A percentile compares a stretch with the other conserved stretches of the same genome.
These are phyloP conservation scores for Beauveria rudraprayagi DNA, from an alignment of 2,329 filamentous ascomycete genomes.

Conservation along the genomic window DNA sequence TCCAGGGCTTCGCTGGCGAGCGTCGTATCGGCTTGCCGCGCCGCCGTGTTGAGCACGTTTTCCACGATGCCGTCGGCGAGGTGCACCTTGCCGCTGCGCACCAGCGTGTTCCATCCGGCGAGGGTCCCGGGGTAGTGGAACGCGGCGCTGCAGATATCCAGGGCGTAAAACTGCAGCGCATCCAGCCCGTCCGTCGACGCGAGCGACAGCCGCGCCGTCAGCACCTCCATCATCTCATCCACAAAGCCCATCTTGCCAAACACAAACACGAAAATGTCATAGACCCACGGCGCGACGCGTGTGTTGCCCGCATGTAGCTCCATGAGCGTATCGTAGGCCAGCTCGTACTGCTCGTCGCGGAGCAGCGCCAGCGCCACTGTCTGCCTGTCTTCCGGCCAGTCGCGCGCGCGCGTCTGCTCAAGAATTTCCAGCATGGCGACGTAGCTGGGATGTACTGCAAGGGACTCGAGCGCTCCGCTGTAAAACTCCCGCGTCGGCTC, in stretches of 20 bases:
- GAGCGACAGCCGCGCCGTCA: conserved; percentile 45
- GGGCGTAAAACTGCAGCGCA: conserved; percentile 59
- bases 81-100: conserved; percentile 35
- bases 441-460: conserved; percentile 83
- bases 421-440: conserved; percentile 64
- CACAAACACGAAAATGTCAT: conserved; percentile 67
- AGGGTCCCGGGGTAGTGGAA: conserved; percentile 56
- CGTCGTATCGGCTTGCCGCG: conserved; percentile 56
- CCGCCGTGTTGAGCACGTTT: conserved; percentile 64
- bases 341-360: conserved; percentile 74
- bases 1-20: conserved; percentile 67
- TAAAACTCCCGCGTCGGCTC: conserved; percentile 59
- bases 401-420: conserved; percentile 63
- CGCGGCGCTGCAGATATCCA: conserved; percentile 64
- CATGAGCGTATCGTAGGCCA: conserved; percentile 65
- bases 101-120: conserved; percentile 63
- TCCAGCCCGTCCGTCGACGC: conserved; percentile 26
- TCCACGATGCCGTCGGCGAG: conserved; percentile 54
- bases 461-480: conserved; percentile 61
- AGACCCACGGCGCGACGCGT: conserved; percentile 61
- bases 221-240: conserved; percentile 65
- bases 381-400: conserved; percentile 52
- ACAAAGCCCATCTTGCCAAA: conserved; percentile 66
- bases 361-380: conserved; percentile 66
- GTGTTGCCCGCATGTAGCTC: conserved; percentile 51